Percentiles rank a stretch among this genome's conserved stretches.
Conservation (phyloP, 225 moss, liverwort and hornwort genomes). For the Takakia lepidozioides region DNA sequence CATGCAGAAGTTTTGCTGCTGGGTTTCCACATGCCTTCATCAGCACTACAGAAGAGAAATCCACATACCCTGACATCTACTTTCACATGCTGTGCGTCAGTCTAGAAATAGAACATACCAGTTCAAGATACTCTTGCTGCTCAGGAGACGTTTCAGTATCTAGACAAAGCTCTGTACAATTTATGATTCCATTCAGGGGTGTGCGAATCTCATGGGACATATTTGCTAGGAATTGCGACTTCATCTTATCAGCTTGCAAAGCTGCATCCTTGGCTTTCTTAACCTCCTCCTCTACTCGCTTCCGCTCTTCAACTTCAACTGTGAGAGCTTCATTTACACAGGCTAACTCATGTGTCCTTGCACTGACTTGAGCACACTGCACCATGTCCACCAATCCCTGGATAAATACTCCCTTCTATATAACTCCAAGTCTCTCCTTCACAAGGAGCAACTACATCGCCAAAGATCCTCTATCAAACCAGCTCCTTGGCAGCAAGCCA, state of each 20-base stretch:
- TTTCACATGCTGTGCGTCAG: no score
- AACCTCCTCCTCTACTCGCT: slow-evolving; percentile 47
- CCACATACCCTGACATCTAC: no score
- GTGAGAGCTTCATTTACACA: slow-evolving; percentile 30
- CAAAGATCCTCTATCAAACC: no score
- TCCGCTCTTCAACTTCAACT: slow-evolving; percentile 40
- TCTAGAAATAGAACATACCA: slow-evolving; percentile 22
- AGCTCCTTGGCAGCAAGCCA: background rate
- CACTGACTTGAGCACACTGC: slow-evolving; percentile 43
- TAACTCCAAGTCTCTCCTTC: background rate
- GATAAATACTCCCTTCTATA: no score
- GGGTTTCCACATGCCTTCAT: no score
- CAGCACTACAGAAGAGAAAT: no score
- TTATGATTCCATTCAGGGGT: slow-evolving; percentile 60
- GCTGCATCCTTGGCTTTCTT: slow-evolving; percentile 58
- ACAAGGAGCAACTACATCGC: background rate
- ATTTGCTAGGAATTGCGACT: slow-evolving; percentile 57
- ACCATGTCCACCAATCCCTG: slow-evolving; percentile 1
- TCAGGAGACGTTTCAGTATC: slow-evolving; percentile 59
- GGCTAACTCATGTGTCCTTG: slow-evolving; percentile 33
- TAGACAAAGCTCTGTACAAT: slow-evolving; percentile 56
- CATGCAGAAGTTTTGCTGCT: no score
- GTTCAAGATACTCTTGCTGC: slow-evolving; percentile 64
- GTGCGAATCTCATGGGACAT: slow-evolving; percentile 66
- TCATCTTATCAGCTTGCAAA: slow-evolving; percentile 50